phyloP scores from a whole-genome alignment of 2,329 filamentous ascomycete species.

The Thelonectria rubi region DNA sequence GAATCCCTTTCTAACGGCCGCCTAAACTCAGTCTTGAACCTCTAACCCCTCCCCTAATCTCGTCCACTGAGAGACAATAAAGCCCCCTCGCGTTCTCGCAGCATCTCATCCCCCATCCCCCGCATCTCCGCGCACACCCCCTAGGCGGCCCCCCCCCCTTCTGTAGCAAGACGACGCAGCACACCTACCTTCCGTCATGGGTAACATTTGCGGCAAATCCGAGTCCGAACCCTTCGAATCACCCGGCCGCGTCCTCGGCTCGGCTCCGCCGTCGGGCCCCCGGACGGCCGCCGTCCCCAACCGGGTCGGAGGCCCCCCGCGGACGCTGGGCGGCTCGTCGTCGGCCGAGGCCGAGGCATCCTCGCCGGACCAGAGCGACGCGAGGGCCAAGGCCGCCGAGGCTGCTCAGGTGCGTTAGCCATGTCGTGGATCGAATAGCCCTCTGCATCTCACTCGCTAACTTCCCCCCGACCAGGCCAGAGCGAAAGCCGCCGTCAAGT shows the following conservation, averaged over 20 bases:
- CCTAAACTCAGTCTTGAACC: background rate
- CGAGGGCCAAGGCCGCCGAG: slow-evolving; percentile 76
- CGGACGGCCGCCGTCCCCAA: slow-evolving; percentile 62
- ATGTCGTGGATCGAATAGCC: too few relatives aligned
- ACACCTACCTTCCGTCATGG: slow-evolving; percentile 64
- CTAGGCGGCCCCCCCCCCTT: background rate
- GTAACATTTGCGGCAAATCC: slow-evolving; percentile 87
- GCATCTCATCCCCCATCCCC: too few relatives aligned
- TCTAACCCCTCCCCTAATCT: background rate
- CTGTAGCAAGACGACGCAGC: background rate
- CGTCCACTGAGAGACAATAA: too few relatives aligned
- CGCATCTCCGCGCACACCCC: too few relatives aligned
- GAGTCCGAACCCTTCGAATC: slow-evolving; percentile 73
- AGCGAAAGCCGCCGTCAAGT: slow-evolving; percentile 65
- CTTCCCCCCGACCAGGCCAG: slow-evolving; percentile 64
- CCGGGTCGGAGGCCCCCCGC: slow-evolving; percentile 63
- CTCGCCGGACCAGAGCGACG: slow-evolving; percentile 59
- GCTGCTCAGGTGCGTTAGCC: slow-evolving; percentile 79
- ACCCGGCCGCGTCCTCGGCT: slow-evolving; percentile 76
- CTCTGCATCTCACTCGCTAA: background rate
- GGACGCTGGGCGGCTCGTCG: slow-evolving; percentile 70
- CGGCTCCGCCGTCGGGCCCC: slow-evolving; percentile 56
- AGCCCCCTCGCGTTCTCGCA: too few relatives aligned
- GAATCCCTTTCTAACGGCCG: too few relatives aligned
- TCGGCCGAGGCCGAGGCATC: slow-evolving; percentile 36